Percentiles rank a stretch among this genome's conserved stretches.
Conservation (phyloP, 345 rosid species). For the Eucalyptus dawsonii region DNA sequence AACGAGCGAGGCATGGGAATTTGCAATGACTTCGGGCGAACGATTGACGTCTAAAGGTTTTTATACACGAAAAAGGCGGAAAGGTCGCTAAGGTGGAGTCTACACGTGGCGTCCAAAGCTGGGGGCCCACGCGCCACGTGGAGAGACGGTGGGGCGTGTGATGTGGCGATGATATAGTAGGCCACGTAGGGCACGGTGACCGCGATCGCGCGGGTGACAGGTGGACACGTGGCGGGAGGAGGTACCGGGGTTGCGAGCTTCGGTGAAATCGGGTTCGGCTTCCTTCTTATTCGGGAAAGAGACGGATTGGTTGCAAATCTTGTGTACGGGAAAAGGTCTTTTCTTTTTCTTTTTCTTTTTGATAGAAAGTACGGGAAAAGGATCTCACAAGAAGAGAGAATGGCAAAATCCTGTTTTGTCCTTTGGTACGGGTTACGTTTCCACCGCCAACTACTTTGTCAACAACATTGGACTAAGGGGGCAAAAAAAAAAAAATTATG, state of each 20-base stretch:
- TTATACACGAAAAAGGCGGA: neutral
- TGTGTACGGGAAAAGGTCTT: neutral
- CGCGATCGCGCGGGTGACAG: neutral
- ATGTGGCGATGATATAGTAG: neutral
- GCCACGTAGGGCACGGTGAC: neutral
- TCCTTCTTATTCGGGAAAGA: neutral
- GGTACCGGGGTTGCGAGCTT: neutral
- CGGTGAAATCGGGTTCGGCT: neutral
- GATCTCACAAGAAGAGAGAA: neutral
- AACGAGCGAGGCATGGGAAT: neutral
- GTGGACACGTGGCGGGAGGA: neutral
- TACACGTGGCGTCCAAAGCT: neutral
- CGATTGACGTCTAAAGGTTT: accelerated
- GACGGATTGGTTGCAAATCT: neutral
- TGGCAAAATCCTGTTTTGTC: neutral
- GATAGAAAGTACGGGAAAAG: no score
- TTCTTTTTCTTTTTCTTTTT: no score
- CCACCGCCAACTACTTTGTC: neutral
- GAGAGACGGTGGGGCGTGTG: neutral
- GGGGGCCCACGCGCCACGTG: neutral
- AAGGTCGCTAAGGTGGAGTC: neutral
- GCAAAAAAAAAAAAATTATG: no score
- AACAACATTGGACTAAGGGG: neutral
- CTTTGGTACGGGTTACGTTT: neutral
- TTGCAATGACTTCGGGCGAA: neutral